Evolutionary conservation across 495 filamentous ascomycete species (phyloP).

Genomic region (Terfezia claveryi): DNA sequence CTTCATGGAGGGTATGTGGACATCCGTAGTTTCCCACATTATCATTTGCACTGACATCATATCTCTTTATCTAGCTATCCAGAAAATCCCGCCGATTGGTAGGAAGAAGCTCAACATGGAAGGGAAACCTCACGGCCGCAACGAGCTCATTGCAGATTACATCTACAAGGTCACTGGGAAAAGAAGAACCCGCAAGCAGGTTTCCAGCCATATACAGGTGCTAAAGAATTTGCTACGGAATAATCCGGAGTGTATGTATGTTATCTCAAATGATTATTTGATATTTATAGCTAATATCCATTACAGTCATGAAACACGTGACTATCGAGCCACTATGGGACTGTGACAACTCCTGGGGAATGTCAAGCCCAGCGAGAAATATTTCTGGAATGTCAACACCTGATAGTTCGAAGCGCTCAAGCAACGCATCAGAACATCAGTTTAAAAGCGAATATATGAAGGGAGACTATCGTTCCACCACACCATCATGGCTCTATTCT

Average conservation of each 20-base stretch:
- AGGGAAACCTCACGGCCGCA: slow-evolving; percentile 58
- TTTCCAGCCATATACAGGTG: slow-evolving; percentile 96
- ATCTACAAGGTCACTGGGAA: slow-evolving; percentile 49
- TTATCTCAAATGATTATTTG: slow-evolving; percentile 1
- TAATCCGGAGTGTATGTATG: slow-evolving; percentile 29
- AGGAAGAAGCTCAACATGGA: slow-evolving; percentile 51
- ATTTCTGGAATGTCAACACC: background rate
- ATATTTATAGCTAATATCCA: background rate
- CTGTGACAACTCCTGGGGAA: slow-evolving; percentile 6
- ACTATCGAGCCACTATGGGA: slow-evolving; percentile 16
- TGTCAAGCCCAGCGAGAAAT: background rate
- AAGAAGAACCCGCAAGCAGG: slow-evolving; percentile 54
- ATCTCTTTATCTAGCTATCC: slow-evolving; percentile 37
- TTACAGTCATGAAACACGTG: slow-evolving; percentile 16
- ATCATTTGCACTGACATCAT: slow-evolving; percentile 7
- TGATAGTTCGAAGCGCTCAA: background rate
- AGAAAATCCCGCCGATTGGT: slow-evolving; percentile 62
- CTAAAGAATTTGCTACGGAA: slow-evolving; percentile 56
- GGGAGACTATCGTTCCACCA: too few relatives aligned
- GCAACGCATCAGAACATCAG: background rate
- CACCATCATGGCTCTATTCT: too few relatives aligned
- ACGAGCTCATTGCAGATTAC: slow-evolving; percentile 74
- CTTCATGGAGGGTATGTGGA: slow-evolving; percentile 62
- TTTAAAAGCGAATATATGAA: background rate
- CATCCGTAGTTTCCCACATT: slow-evolving; percentile 2